Conservation (phyloP, 345 rosid species). For the Turnera subulata region DNA sequence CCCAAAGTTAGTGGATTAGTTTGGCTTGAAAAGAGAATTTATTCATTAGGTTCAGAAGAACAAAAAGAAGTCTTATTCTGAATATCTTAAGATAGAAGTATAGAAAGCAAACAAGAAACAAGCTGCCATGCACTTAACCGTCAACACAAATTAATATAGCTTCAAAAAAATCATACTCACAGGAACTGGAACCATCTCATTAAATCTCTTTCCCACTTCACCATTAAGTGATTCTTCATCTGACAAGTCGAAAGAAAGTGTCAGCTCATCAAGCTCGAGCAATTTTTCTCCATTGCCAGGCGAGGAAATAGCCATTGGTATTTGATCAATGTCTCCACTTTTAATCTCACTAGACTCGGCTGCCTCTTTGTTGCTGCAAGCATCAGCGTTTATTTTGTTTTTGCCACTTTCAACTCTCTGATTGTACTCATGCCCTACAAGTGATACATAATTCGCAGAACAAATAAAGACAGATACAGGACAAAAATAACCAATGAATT, state of each 20-base stretch:
- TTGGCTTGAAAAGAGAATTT: no score
- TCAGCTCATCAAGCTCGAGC: slow-evolving; percentile 28
- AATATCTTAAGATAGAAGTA: no score
- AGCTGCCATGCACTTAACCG: no score
- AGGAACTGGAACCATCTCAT: slow-evolving; percentile 66
- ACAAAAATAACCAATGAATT: slow-evolving; percentile 2
- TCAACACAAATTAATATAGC: no score
- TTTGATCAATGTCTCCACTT: slow-evolving; percentile 26
- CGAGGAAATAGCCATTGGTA: slow-evolving; percentile 12
- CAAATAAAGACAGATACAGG: slow-evolving; percentile 5
- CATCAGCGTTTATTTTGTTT: background rate
- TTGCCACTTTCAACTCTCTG: slow-evolving; percentile 5
- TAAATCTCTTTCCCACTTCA: slow-evolving; percentile 66
- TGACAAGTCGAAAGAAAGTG: slow-evolving; percentile 34
- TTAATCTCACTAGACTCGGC: slow-evolving; percentile 9
- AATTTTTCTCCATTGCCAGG: slow-evolving; percentile 26
- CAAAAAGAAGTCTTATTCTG: no score
- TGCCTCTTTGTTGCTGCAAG: slow-evolving; percentile 10
- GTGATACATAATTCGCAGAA: slow-evolving; percentile 2
- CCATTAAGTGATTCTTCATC: slow-evolving; percentile 62
- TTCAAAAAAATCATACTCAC: slow-evolving; percentile 35
- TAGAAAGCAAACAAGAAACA: no score
- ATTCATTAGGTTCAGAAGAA: no score
- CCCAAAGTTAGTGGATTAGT: no score
- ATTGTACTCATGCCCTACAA: slow-evolving; percentile 31